Evolutionary conservation across 805 yeast genomes (phyloP).

Genomic region (Pichia occidentalis): DNA sequence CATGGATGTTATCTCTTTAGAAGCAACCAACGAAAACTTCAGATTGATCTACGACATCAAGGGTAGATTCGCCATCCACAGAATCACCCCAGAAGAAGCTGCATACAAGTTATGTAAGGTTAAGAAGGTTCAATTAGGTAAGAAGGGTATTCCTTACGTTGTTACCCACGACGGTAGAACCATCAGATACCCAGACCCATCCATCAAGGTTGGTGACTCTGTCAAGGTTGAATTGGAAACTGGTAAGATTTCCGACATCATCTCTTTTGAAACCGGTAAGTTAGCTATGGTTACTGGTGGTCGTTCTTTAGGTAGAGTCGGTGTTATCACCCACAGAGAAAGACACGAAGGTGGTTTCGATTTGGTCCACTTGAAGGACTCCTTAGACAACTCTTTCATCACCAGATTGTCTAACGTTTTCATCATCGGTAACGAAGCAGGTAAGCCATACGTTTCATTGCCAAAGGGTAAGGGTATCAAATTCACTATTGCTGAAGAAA

Average conservation of each 20-base stretch:
- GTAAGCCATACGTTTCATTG: constrained; percentile 88
- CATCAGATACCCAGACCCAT: constrained; percentile 98
- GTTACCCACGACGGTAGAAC: constrained; percentile 99
- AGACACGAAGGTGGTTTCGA: constrained; percentile 98
- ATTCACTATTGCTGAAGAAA: constrained; percentile 92
- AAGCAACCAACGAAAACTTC: constrained; percentile 99
- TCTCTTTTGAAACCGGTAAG: constrained; percentile 90
- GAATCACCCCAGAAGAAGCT: constrained; percentile 98
- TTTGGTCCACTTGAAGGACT: constrained; percentile 93
- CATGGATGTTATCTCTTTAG: constrained; percentile 97
- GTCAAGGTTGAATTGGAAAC: constrained; percentile 94
- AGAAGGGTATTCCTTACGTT: constrained; percentile 96
- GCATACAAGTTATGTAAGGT: constrained; percentile 97
- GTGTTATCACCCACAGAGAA: constrained; percentile 93
- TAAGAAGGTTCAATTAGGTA: constrained; percentile 96
- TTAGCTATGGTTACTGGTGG: constrained; percentile 95
- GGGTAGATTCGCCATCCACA: constrained; percentile 99
- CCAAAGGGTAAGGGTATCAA: constrained; percentile 99
- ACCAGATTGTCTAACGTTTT: constrained; percentile 92
- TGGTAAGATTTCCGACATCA: constrained; percentile 85
- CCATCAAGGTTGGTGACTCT: constrained; percentile 94
- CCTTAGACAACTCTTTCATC: constrained; percentile 90
- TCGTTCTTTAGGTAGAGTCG: constrained; percentile 97
- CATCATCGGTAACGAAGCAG: constrained; percentile 85
- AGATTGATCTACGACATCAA: constrained; percentile 97